Conservation (phyloP, 768 basidiomycete species). For the Amanita phalloides region DNA sequence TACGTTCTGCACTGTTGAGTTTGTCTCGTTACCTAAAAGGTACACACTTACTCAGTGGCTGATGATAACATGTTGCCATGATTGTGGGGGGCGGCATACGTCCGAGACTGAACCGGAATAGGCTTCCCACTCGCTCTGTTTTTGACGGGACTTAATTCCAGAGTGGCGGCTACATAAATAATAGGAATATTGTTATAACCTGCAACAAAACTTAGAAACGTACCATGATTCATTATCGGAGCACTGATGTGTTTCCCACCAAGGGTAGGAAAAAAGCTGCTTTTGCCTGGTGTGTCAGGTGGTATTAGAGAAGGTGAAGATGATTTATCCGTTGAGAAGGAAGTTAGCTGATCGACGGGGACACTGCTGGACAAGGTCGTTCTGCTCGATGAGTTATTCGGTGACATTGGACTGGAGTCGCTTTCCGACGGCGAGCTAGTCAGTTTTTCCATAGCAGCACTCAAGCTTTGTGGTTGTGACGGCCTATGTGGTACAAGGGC, state of each 20-base stretch:
- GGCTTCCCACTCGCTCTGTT: slow-evolving; percentile 50
- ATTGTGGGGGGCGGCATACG: slow-evolving; percentile 12
- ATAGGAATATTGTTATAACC: slow-evolving; percentile 2
- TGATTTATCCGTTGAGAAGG: slow-evolving; percentile 13
- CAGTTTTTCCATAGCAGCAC: slow-evolving; percentile 61
- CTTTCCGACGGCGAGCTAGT: slow-evolving; percentile 32
- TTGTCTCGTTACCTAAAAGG: slow-evolving; percentile 1
- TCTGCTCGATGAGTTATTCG: slow-evolving; percentile 14
- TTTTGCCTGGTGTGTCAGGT: slow-evolving; percentile 13
- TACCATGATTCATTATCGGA: slow-evolving; percentile 65
- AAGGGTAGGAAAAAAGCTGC: slow-evolving; percentile 21
- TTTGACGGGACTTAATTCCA: slow-evolving; percentile 69
- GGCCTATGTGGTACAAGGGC: slow-evolving; percentile 44
- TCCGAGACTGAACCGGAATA: slow-evolving; percentile 40
- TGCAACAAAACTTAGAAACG: slow-evolving; percentile 10
- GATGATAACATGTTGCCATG: slow-evolving; percentile 32
- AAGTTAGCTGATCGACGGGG: slow-evolving; percentile 13
- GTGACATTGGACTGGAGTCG: slow-evolving; percentile 15
- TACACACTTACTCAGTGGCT: slow-evolving; percentile 49
- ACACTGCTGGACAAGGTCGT: slow-evolving; percentile 3
- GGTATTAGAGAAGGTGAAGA: slow-evolving; percentile 19
- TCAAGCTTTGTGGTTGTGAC: slow-evolving; percentile 58
- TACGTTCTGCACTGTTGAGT: slow-evolving; percentile 39
- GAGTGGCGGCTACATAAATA: slow-evolving; percentile 42
- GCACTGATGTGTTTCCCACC: slow-evolving; percentile 58